A percentile compares a stretch with the other conserved stretches of the same genome.
These are phyloP conservation scores for Poa annua DNA, from an alignment of 176 grass and related monocot genomes.

Conservation along the genomic window DNA sequence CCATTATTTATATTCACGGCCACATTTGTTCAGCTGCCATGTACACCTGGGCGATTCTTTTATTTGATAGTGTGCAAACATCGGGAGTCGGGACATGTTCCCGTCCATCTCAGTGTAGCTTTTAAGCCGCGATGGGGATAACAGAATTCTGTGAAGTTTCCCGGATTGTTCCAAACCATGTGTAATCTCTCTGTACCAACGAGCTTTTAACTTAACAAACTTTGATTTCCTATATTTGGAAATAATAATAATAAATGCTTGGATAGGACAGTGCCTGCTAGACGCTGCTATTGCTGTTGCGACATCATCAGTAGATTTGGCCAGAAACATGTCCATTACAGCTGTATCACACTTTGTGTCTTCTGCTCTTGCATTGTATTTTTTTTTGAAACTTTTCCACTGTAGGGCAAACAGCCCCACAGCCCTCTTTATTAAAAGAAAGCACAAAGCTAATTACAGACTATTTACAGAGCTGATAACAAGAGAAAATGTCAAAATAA, in stretches of 20 bases:
- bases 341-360: slow-evolving; percentile 11
- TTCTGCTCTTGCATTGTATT: slow-evolving; percentile 34
- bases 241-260: background rate
- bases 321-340: background rate
- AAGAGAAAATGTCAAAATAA: too few species aligned
- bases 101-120: background rate
- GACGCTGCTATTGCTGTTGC: background rate
- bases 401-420: too few species aligned
- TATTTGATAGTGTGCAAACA: background rate
- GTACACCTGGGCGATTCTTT: background rate
- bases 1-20: background rate
- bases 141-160: background rate
- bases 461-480: too few species aligned
- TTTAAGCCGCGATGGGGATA: background rate
- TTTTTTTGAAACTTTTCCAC: too few species aligned
- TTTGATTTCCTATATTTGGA: background rate
- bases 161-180: background rate
- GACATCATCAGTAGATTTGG: background rate
- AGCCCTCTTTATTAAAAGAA: too few species aligned
- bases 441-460: too few species aligned
- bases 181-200: background rate
- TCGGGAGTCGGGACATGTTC: background rate
- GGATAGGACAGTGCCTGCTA: background rate
- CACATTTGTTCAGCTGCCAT: slow-evolving; percentile 1
- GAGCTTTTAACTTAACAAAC: background rate